These are phyloP conservation scores for Mariannaea sp. DNA, from an alignment of 2,329 filamentous ascomycete genomes.

Conservation along the genomic window DNA sequence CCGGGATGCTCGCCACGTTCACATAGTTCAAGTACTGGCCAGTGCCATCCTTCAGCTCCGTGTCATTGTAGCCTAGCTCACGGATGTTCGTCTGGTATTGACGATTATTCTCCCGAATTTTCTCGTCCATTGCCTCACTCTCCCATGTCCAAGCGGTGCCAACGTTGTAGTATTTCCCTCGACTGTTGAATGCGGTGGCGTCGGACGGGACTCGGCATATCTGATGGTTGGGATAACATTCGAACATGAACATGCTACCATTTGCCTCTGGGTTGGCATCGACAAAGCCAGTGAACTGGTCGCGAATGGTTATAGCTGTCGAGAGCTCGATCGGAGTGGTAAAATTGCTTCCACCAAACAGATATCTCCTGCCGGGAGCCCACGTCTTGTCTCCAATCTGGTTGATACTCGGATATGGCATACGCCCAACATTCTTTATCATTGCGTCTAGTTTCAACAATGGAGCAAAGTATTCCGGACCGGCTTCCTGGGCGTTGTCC, in stretches of 20 bases:
- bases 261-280: constrained; percentile 20
- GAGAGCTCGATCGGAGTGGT: constrained; percentile 44
- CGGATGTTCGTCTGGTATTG: constrained; percentile 27
- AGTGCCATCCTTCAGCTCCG: constrained; percentile 11
- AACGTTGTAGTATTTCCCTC: constrained; percentile 33
- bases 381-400: constrained; percentile 44
- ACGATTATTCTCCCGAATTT: constrained; percentile 30
- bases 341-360: constrained; percentile 51
- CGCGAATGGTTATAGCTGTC: constrained; percentile 27
- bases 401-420: constrained; percentile 50
- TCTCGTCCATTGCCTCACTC: constrained; percentile 22
- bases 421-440: constrained; percentile 43
- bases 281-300: constrained; percentile 25
- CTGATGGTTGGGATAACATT: constrained; percentile 26
- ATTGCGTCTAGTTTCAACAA: constrained; percentile 46
- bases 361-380: constrained; percentile 44
- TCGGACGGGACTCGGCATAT: constrained; percentile 23
- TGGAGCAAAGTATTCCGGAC: constrained; percentile 40
- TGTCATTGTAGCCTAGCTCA: constrained; percentile 30
- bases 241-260: constrained; percentile 26
- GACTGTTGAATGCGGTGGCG: constrained; percentile 32
- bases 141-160: constrained; percentile 28
- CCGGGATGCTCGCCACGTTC: constrained; percentile 8
- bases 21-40: constrained; percentile 14
- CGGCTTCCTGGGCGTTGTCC: constrained; percentile 24